Evolutionary conservation across 345 rosid species (phyloP).

Genomic region (Boechera retrofracta): DNA sequence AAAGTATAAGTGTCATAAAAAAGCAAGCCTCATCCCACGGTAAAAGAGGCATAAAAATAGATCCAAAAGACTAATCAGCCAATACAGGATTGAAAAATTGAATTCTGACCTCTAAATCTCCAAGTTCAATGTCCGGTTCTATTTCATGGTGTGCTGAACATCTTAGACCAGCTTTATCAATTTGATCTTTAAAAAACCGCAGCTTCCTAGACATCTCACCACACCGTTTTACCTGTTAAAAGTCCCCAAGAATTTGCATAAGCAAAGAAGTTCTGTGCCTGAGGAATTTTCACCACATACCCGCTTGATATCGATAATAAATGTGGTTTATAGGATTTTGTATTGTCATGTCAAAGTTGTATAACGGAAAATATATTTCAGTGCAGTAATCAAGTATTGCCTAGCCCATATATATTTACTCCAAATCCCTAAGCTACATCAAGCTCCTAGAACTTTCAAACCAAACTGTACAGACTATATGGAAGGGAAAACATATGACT

Average conservation of each 20-base stretch:
- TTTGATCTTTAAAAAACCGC: slow-evolving; percentile 89
- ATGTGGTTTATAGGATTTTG: neutral
- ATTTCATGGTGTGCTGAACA: slow-evolving; percentile 63
- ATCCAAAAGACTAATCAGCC: slow-evolving; percentile 27
- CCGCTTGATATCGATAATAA: neutral
- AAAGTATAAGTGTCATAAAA: slow-evolving; percentile 14
- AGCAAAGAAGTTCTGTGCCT: slow-evolving; percentile 29
- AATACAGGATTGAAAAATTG: slow-evolving; percentile 7
- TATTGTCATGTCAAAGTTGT: neutral
- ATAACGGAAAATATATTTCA: neutral
- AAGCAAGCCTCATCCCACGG: neutral
- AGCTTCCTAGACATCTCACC: slow-evolving; percentile 98
- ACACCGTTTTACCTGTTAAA: slow-evolving; percentile 83
- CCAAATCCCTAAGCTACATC: slow-evolving; percentile 8
- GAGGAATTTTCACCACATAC: slow-evolving; percentile 17
- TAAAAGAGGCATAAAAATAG: neutral
- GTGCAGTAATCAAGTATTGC: neutral
- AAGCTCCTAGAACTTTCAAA: slow-evolving; percentile 22
- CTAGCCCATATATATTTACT: slow-evolving; percentile 14
- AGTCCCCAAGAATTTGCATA: slow-evolving; percentile 38
- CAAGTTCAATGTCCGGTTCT: slow-evolving; percentile 82
- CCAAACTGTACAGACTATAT: slow-evolving; percentile 1
- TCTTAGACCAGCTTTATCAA: slow-evolving; percentile 78
- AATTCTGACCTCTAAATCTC: slow-evolving; percentile 81
- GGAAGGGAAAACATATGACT: neutral